phyloP scores from a whole-genome alignment of 257 asterid species.

The Ilex asprella region DNA sequence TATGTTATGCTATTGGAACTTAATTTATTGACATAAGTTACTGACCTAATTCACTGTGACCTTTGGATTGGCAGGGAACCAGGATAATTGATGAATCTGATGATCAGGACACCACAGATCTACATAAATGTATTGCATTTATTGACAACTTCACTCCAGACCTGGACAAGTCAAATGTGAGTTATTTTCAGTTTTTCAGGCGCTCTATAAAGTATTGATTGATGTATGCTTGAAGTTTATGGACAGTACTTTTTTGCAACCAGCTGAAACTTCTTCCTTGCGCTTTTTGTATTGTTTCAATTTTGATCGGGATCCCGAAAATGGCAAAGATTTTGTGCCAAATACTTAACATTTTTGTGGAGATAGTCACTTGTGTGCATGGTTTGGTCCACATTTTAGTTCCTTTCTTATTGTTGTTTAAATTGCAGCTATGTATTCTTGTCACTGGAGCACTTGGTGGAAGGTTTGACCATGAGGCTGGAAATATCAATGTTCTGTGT shows the following conservation, averaged over 20 bases:
- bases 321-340: too few relatives aligned
- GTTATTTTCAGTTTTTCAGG: constrained; percentile 15
- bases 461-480: constrained; percentile 89
- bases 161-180: constrained; percentile 46
- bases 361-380: background rate
- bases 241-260: too few relatives aligned
- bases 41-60: too few relatives aligned
- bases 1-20: too few relatives aligned
- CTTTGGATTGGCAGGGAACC: constrained; percentile 98
- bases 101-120: constrained; percentile 92
- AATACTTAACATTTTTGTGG: too few relatives aligned
- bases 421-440: constrained; percentile 67
- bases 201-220: background rate
- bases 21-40: too few relatives aligned
- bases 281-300: too few relatives aligned
- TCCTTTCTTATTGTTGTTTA: constrained; percentile 3
- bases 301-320: too few relatives aligned
- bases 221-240: too few relatives aligned
- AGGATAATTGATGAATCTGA: constrained; percentile 60
- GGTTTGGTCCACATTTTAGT: background rate
- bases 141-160: constrained; percentile 32
- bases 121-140: constrained; percentile 72
- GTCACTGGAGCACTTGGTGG: constrained; percentile 97
- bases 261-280: too few relatives aligned
- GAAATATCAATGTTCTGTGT: constrained; percentile 75